A percentile compares a stretch with the other conserved stretches of the same genome.
Evolutionary conservation across 805 yeast genomes (phyloP).

Genomic region (Cyberlindnera bimundalis): DNA sequence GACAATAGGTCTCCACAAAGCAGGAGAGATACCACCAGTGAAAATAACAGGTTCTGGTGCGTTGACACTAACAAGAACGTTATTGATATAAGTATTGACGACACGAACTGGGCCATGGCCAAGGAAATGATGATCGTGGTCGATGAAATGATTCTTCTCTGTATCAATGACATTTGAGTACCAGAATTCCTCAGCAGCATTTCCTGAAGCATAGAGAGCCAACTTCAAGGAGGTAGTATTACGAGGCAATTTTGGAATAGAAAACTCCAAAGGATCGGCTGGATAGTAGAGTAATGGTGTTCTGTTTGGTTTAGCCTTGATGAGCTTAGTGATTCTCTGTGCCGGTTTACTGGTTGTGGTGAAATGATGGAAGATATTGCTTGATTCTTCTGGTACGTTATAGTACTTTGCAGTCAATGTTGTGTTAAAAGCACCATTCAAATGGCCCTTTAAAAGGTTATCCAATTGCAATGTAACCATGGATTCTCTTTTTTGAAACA

Average conservation of each 20-base stretch:
- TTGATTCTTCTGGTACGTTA: constrained; percentile 27
- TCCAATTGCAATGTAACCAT: constrained; percentile 58
- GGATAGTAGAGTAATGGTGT: constrained; percentile 50
- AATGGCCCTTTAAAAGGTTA: constrained; percentile 50
- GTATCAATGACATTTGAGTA: constrained; percentile 57
- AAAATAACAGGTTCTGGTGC: constrained; percentile 72
- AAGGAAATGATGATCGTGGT: constrained; percentile 37
- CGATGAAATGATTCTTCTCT: constrained; percentile 37
- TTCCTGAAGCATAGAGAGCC: constrained; percentile 67
- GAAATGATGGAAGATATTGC: constrained; percentile 16
- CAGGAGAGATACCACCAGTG: constrained; percentile 81
- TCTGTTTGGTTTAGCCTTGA: constrained; percentile 22
- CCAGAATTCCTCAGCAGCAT: constrained; percentile 83
- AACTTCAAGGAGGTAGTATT: constrained; percentile 53
- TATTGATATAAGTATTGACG: constrained; percentile 60
- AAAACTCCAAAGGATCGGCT: constrained; percentile 32
- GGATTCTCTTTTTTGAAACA: constrained; percentile 43
- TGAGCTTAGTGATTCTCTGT: constrained; percentile 16
- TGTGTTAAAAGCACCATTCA: constrained; percentile 61
- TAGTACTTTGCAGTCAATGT: constrained; percentile 50
- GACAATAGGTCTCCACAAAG: constrained; percentile 79
- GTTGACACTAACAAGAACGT: constrained; percentile 52
- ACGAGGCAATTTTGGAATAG: constrained; percentile 43
- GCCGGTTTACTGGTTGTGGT: constrained; percentile 24
- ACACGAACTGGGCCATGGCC: constrained; percentile 75